These are phyloP conservation scores for Apiosordaria backusii DNA, from an alignment of 495 filamentous ascomycete species.

Conservation along the genomic window DNA sequence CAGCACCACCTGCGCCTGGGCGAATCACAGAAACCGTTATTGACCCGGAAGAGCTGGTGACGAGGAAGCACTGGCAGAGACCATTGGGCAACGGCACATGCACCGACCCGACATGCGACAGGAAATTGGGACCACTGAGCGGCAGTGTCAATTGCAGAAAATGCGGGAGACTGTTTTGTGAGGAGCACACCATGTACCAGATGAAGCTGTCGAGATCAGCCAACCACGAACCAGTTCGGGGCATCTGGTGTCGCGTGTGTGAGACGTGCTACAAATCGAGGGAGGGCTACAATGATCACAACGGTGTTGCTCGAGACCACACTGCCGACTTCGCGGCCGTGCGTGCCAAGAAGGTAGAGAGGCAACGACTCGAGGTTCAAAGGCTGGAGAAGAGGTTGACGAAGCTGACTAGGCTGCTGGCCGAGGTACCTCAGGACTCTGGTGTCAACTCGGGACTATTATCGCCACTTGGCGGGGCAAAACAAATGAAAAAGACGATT, in stretches of 20 bases:
- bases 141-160: slow-evolving; percentile 89
- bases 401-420: slow-evolving; percentile 79
- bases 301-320: slow-evolving; percentile 65
- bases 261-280: slow-evolving; percentile 97
- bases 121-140: slow-evolving; percentile 69
- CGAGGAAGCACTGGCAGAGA: slow-evolving; percentile 83
- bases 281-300: slow-evolving; percentile 91
- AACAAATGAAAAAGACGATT: slow-evolving; percentile 66
- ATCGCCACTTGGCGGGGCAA: slow-evolving; percentile 40
- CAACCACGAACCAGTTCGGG: slow-evolving; percentile 85
- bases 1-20: slow-evolving; percentile 28
- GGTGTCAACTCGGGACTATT: slow-evolving; percentile 28
- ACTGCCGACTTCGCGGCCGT: slow-evolving; percentile 63
- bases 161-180: slow-evolving; percentile 91
- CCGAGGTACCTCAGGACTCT: slow-evolving; percentile 61
- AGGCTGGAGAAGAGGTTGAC: slow-evolving; percentile 88
- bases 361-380: slow-evolving; percentile 78
- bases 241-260: slow-evolving; percentile 91
- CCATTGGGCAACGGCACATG: slow-evolving; percentile 70
- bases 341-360: slow-evolving; percentile 74
- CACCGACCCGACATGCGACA: slow-evolving; percentile 81
- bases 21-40: slow-evolving; percentile 39
- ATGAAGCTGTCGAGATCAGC: slow-evolving; percentile 94
- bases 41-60: slow-evolving; percentile 88
- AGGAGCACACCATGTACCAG: slow-evolving; percentile 99